Evolutionary conservation across 306 rosid genomes (phyloP), one percentile per base, ranked within the genome.

Genomic region (Dryas drummondii): DNA sequence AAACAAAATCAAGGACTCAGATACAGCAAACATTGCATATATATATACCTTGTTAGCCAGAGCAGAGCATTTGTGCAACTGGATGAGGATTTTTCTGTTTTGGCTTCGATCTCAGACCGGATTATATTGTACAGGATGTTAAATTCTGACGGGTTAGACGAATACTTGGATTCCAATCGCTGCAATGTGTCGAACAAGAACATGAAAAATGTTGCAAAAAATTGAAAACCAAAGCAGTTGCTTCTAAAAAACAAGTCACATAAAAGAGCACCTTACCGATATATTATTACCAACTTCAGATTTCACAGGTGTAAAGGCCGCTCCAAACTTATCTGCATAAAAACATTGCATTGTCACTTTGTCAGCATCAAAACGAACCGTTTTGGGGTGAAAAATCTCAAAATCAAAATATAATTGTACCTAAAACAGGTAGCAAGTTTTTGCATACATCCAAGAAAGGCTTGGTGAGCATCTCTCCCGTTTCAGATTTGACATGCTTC

Each of bases 61-160:
- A 90, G 93, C 76, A 90, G 89, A 60, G 93, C 89, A 78, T 88
- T 90, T 76, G 96, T 63, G 83, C 96, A 88, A 76, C 96, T 90
- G 71, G 96, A 88, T 60, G 93, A 80, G 65, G 86, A 73, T 82
- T 90, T 90, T 2, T 87, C 71, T 1, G 87, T 88, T 78, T 88
- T 83, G 60, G 86, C 84, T 83, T 85, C 96, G 78, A 90, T 74
- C 81, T 90, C 96, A 56, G 53, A 44, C 57, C 81, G 89, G 17
- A 86, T 87, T 85, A 90, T 74, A 82, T 86, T 85, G 75, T 84
- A 90, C 71, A 90, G 62, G 68, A 51, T 79, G 26, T 85, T 78
- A 80, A 90, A 90, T 71, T 76, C 82, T 19, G 84, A 9, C 40
- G 96, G 80, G 69, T 84, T 86, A 2, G 86, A 75, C n/a, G 51